Conservation (phyloP, 2,329 filamentous ascomycete species). For the Nigrograna mackinnonii region DNA sequence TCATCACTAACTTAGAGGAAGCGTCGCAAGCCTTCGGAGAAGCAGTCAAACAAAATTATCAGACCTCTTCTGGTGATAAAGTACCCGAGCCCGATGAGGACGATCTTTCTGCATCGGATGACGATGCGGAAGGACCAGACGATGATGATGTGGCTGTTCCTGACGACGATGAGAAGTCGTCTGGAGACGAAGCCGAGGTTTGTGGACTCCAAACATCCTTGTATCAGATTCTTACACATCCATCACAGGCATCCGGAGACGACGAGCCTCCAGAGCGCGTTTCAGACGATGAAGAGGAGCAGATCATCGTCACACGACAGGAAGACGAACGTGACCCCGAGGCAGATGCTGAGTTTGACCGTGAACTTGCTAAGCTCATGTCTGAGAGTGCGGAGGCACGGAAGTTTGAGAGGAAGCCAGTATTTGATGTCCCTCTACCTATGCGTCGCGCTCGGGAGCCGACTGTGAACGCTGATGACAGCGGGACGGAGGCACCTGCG, state of each 20-base stretch:
- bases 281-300: constrained; percentile 77
- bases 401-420: constrained; percentile 91
- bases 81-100: constrained; percentile 71
- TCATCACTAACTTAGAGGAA: constrained; percentile 79
- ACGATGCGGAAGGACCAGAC: constrained; percentile 61
- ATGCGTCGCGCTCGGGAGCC: constrained; percentile 74
- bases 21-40: constrained; percentile 82
- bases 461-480: constrained; percentile 43
- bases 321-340: constrained; percentile 91
- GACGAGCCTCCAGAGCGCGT: constrained; percentile 51
- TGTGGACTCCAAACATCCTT: constrained; percentile 4
- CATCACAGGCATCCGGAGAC: constrained; percentile 46
- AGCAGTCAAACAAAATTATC: constrained; percentile 88
- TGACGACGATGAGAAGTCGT: constrained; percentile 59
- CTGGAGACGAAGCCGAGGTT: constrained; percentile 56
- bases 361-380: constrained; percentile 98
- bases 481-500: constrained; percentile 42
- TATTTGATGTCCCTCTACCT: constrained; percentile 97
- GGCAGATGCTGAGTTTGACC: constrained; percentile 95
- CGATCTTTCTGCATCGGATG: constrained; percentile 74
- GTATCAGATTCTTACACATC: not conserved
- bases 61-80: constrained; percentile 73
- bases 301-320: constrained; percentile 87
- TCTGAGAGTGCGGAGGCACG: constrained; percentile 92
- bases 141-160: constrained; percentile 45